Conservation (phyloP, 148 eudicot genomes). For the Talinum fruticosum region DNA sequence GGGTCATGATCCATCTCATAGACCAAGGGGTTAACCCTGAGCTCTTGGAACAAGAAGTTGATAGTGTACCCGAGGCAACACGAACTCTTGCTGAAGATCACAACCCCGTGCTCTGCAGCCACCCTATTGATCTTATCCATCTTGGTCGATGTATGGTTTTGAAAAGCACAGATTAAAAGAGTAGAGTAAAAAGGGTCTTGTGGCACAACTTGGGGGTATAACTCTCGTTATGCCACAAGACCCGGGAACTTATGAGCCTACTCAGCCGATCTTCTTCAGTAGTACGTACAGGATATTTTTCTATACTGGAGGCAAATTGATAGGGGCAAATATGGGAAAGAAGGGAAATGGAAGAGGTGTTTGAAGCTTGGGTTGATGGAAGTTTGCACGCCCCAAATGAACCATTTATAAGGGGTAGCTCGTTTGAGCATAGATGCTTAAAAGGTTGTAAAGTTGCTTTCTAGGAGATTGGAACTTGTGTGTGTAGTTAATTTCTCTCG, state of each 20-base stretch:
- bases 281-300: neutral
- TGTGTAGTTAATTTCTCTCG: neutral
- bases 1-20: conserved; percentile 65
- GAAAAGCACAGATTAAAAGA: neutral
- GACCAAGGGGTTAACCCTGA: conserved; percentile 51
- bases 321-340: neutral
- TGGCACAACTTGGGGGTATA: conserved; percentile 13
- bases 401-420: conserved; percentile 2
- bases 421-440: neutral
- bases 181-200: conserved; percentile 5
- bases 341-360: conserved; percentile 2
- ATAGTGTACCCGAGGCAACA: conserved; percentile 85
- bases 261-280: neutral
- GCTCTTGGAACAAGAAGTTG: conserved; percentile 61
- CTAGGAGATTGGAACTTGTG: neutral
- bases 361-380: conserved; percentile 28
- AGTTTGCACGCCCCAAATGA: neutral
- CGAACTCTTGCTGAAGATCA: conserved; percentile 85
- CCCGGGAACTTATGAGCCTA: neutral
- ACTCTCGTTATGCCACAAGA: conserved; percentile 25
- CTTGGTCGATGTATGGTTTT: neutral
- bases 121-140: conserved; percentile 74
- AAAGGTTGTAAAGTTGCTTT: conserved; percentile 4
- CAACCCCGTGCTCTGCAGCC: conserved; percentile 63
- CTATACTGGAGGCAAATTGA: neutral